phyloP scores from a whole-genome alignment of 2,329 filamentous ascomycete species.

The Diaporthe ampelina region DNA sequence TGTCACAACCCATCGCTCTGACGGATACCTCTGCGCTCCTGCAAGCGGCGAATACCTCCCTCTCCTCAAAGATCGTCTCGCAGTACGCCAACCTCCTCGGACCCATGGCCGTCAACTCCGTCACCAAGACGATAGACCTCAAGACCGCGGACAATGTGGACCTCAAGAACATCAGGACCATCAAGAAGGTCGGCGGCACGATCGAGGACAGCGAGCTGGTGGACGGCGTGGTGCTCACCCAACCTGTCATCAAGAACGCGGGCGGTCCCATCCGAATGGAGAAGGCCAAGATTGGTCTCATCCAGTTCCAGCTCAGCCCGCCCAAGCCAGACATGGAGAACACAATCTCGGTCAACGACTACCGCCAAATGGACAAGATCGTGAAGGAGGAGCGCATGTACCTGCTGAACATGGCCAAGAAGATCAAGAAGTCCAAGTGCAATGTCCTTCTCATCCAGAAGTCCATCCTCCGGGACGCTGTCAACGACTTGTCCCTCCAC shows the following conservation, averaged over 20 bases:
- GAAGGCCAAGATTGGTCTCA: conserved; percentile 96
- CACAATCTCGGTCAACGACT: conserved; percentile 98
- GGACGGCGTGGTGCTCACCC: conserved; percentile 92
- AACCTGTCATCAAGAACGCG: conserved; percentile 93
- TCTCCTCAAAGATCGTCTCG: conserved; percentile 98
- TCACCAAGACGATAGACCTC: conserved; percentile 94
- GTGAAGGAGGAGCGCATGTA: conserved; percentile 99
- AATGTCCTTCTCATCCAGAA: conserved; percentile 99
- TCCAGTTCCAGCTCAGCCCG: conserved; percentile 98
- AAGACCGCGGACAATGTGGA: conserved; percentile 98
- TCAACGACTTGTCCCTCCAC: conserved; percentile 97
- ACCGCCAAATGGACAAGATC: conserved; percentile 99
- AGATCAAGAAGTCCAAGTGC: conserved; percentile 99
- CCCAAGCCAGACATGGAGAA: conserved; percentile 99
- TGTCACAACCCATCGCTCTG: conserved; percentile 94
- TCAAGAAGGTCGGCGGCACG: conserved; percentile 98
- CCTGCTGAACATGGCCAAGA: conserved; percentile 98
- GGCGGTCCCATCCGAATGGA: conserved; percentile 94
- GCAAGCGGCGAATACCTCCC: conserved; percentile 95
- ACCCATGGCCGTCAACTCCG: conserved; percentile 98
- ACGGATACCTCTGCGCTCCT: conserved; percentile 90
- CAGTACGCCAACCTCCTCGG: conserved; percentile 95
- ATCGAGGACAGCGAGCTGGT: conserved; percentile 99
- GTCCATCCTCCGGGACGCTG: conserved; percentile 95
- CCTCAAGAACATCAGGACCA: conserved; percentile 93